phyloP scores from a whole-genome alignment of 139 green algal species.

The Desmodesmus armatus region DNA sequence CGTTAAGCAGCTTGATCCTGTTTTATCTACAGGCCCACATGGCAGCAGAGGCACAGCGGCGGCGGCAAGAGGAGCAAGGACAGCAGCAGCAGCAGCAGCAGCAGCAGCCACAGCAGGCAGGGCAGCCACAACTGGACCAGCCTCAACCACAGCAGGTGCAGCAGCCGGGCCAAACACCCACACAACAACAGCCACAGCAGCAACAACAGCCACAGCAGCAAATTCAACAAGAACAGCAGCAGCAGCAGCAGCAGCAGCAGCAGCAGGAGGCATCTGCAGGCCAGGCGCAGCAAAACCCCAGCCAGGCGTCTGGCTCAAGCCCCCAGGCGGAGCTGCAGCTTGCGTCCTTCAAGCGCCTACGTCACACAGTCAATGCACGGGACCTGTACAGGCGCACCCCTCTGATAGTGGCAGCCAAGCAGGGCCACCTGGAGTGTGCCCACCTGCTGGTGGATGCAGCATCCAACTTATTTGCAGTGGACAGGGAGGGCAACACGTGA shows the following conservation, averaged over 20 bases:
- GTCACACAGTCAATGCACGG: conserved; percentile 28
- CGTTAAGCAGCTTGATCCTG: no score
- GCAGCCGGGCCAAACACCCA: not conserved
- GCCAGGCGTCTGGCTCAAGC: not conserved
- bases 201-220: not conserved
- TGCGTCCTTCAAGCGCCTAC: conserved; percentile 15
- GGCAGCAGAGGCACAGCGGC: not conserved
- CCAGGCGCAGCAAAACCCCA: no score
- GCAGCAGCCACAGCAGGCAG: not conserved
- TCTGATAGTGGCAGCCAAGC: conserved; percentile 47
- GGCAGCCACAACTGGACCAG: no score
- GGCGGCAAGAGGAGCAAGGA: not conserved
- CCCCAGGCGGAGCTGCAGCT: conserved; percentile 20
- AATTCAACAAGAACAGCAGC: not conserved
- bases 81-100: not conserved
- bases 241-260: not conserved
- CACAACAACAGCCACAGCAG: not conserved
- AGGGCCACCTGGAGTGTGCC: conserved; percentile 37
- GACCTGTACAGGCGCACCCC: conserved; percentile 38
- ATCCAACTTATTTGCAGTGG: conserved; percentile 44
- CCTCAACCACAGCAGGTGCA: not conserved
- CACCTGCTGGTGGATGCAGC: conserved; percentile 23
- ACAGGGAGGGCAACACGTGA: conserved; percentile 45
- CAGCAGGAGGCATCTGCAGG: no score
- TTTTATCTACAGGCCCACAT: not conserved